Conservation (phyloP, 176 grass and related monocot species). For the Tillandsia fasciculata region DNA sequence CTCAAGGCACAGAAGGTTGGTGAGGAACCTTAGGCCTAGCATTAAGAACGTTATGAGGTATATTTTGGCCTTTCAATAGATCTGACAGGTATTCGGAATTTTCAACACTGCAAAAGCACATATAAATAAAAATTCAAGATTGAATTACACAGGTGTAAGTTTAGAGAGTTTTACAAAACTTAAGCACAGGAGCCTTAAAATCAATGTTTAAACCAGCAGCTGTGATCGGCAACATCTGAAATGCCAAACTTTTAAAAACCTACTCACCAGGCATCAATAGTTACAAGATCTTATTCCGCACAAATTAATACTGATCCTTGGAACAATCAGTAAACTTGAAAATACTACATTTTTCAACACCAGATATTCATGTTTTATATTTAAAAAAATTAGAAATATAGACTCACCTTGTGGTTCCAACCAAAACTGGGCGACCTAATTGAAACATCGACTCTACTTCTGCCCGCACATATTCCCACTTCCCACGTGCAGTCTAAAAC, state of each 20-base stretch:
- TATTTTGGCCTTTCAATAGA: constrained; percentile 55
- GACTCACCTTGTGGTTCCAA: constrained; percentile 86
- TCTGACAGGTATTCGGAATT: constrained; percentile 96
- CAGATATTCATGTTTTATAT: neutral
- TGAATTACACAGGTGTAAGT: neutral
- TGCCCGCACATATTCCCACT: constrained; percentile 80
- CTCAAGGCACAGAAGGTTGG: constrained; percentile 17
- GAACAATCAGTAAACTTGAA: neutral
- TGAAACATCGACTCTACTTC: constrained; percentile 87
- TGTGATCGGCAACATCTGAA: too few relatives aligned
- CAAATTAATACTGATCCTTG: neutral
- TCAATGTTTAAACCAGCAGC: too few relatives aligned
- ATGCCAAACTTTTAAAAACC: too few relatives aligned
- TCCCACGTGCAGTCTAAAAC: constrained; percentile 77
- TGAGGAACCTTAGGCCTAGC: constrained; percentile 79
- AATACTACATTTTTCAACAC: neutral
- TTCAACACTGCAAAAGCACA: constrained; percentile 58
- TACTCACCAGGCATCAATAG: too few relatives aligned
- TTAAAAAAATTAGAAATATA: neutral
- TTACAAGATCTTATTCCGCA: too few relatives aligned
- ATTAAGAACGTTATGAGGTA: constrained; percentile 97
- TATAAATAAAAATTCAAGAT: neutral
- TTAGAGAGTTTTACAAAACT: too few relatives aligned
- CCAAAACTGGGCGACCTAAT: constrained; percentile 84
- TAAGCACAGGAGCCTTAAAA: too few relatives aligned